These are phyloP conservation scores for Podospora comata DNA, from an alignment of 495 filamentous ascomycete species.

Conservation along the genomic window DNA sequence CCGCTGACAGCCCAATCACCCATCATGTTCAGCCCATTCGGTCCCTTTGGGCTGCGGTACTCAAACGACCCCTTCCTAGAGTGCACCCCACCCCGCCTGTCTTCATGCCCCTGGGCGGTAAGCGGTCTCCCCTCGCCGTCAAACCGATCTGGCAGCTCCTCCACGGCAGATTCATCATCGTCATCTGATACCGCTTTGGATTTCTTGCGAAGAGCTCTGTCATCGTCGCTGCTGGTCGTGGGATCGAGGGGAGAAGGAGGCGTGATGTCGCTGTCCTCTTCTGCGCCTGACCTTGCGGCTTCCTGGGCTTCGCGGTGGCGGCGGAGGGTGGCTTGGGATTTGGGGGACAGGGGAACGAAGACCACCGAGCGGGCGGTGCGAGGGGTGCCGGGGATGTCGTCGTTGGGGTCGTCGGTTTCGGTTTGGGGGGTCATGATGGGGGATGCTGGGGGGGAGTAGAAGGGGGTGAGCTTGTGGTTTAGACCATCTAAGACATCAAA, in stretches of 20 bases:
- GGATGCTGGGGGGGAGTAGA: constrained; percentile 3
- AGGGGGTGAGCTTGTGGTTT: background rate
- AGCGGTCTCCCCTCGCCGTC: constrained; percentile 57
- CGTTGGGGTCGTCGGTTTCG: constrained; percentile 9
- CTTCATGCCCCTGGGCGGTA: constrained; percentile 8
- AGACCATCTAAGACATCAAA: constrained; percentile 11
- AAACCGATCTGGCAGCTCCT: constrained; percentile 62
- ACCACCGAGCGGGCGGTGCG: constrained; percentile 36
- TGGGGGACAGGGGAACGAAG: constrained; percentile 45
- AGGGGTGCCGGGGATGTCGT: constrained; percentile 21
- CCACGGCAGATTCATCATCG: constrained; percentile 37
- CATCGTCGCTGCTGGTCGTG: background rate
- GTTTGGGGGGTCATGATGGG: background rate
- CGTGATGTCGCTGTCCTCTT: constrained; percentile 13
- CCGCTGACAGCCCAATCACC: constrained; percentile 33
- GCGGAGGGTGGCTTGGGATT: constrained; percentile 39
- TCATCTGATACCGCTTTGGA: constrained; percentile 20
- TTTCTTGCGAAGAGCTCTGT: constrained; percentile 19
- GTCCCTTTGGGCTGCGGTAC: constrained; percentile 22
- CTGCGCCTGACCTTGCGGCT: constrained; percentile 18
- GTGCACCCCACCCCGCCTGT: constrained; percentile 11
- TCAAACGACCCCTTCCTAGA: constrained; percentile 31
- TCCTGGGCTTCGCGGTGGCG: constrained; percentile 36
- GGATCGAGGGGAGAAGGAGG: background rate
- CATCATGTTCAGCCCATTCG: constrained; percentile 17